phyloP scores from a whole-genome alignment of 2,329 filamentous ascomycete species.

The Clonostachys rosea region DNA sequence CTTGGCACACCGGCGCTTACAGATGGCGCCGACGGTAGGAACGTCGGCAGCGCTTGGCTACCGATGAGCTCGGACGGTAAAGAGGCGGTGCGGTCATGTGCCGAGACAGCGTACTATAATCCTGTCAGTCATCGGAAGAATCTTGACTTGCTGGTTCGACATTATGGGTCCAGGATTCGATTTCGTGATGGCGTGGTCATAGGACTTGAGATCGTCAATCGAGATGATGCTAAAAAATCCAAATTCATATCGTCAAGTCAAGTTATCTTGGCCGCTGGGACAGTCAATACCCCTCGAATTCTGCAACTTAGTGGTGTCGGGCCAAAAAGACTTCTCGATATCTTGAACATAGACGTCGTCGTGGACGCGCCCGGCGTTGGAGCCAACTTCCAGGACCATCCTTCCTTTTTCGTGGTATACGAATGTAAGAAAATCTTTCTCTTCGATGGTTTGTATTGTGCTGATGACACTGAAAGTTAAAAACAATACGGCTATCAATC shows the following conservation, averaged over 20 bases:
- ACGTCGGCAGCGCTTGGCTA: constrained; percentile 14
- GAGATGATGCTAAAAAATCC: constrained; percentile 3
- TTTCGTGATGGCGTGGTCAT: constrained; percentile 24
- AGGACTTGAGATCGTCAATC: constrained; percentile 15
- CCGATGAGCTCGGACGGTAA: constrained; percentile 10
- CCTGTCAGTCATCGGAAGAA: constrained; percentile 9
- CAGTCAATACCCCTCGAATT: constrained; percentile 51
- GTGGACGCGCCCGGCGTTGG: constrained; percentile 53
- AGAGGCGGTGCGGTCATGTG: constrained; percentile 9
- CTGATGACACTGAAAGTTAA: neutral
- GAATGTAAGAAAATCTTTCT: constrained; percentile 11
- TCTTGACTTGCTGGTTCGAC: constrained; percentile 10
- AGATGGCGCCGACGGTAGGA: constrained; percentile 12
- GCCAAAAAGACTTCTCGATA: constrained; percentile 36
- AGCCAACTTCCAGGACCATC: constrained; percentile 26
- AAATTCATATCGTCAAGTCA: constrained; percentile 7
- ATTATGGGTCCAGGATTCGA: constrained; percentile 11
- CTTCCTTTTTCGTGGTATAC: constrained; percentile 23
- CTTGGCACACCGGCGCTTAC: constrained; percentile 4
- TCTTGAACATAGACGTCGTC: constrained; percentile 39
- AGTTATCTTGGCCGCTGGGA: constrained; percentile 32
- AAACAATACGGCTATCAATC: constrained; percentile 6
- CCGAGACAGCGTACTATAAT: constrained; percentile 12
- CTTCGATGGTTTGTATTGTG: neutral
- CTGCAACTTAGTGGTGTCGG: constrained; percentile 55